phyloP scores from a whole-genome alignment of 139 green algal species.

The Prasinococcaceae sp. region DNA sequence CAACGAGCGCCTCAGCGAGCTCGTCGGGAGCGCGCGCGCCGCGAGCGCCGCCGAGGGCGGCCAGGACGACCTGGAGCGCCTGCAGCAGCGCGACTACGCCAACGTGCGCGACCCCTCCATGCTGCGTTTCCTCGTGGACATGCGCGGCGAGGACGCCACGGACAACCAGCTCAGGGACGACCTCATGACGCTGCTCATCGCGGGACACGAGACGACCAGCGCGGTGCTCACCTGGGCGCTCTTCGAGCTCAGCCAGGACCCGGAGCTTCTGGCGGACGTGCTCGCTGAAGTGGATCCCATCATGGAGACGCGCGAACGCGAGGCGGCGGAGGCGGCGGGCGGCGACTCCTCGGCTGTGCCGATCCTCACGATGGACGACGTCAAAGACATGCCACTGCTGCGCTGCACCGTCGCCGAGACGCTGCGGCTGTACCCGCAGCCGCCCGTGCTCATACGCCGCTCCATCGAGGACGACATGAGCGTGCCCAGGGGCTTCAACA shows the following conservation, averaged over 20 bases:
- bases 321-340: too few species aligned
- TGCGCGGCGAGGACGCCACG: slow-evolving; percentile 51
- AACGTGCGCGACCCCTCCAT: slow-evolving; percentile 77
- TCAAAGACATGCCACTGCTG: slow-evolving; percentile 43
- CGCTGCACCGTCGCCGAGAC: slow-evolving; percentile 60
- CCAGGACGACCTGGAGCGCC: slow-evolving; percentile 31
- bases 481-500: slow-evolving; percentile 29
- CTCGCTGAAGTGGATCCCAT: slow-evolving; percentile 48
- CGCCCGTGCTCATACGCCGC: slow-evolving; percentile 80
- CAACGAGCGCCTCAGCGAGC: slow-evolving; percentile 65
- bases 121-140: slow-evolving; percentile 90
- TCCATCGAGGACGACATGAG: slow-evolving; percentile 45
- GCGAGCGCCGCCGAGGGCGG: too few species aligned
- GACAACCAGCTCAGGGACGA: slow-evolving; percentile 93
- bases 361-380: too few species aligned
- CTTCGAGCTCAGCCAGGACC: slow-evolving; percentile 56
- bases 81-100: slow-evolving; percentile 66
- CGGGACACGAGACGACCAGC: slow-evolving; percentile 89
- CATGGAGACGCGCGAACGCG: too few species aligned
- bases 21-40: slow-evolving; percentile 72
- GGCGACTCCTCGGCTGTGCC: too few species aligned
- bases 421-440: slow-evolving; percentile 91
- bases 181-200: slow-evolving; percentile 95
- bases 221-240: slow-evolving; percentile 91
- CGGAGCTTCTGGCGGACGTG: slow-evolving; percentile 35